Evolutionary conservation across 805 yeast species (phyloP).

Genomic region (Kluyveromyces nonfermentans): DNA sequence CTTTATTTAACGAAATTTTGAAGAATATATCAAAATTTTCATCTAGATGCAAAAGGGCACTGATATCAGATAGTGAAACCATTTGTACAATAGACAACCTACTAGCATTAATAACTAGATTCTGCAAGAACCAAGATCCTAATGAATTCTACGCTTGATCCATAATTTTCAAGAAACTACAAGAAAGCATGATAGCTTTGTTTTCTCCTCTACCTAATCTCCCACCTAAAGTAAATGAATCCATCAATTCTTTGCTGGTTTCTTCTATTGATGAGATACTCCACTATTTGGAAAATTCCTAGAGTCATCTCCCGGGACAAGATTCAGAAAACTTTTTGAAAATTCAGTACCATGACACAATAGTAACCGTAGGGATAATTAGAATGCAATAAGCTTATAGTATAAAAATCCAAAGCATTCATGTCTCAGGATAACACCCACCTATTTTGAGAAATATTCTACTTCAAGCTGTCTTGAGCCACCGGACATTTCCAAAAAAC

Average conservation of each 20-base stretch:
- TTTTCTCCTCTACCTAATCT: conserved; percentile 17
- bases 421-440: conserved; percentile 1
- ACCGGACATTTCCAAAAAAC: conserved; percentile 24
- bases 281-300: conserved; percentile 24
- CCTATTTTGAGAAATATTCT: conserved; percentile 28
- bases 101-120: conserved; percentile 6
- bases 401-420: conserved; percentile 3
- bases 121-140: conserved; percentile 5
- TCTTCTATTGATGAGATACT: conserved; percentile 36
- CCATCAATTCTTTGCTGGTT: conserved; percentile 36
- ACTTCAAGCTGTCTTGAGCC: conserved; percentile 34
- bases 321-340: conserved; percentile 23
- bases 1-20: conserved; percentile 34
- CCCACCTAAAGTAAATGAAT: conserved; percentile 16
- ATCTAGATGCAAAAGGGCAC: conserved; percentile 42
- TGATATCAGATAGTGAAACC: conserved; percentile 46
- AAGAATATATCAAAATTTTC: conserved; percentile 32
- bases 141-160: conserved; percentile 32
- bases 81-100: conserved; percentile 37
- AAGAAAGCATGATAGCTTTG: conserved; percentile 5
- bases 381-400: conserved; percentile 8
- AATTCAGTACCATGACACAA: conserved; percentile 20
- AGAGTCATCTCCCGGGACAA: conserved; percentile 21
- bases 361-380: conserved; percentile 9
- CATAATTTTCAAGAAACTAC: conserved; percentile 25